Evolutionary conservation across 805 yeast species (phyloP).

Genomic region (Ogataea philodendri): DNA sequence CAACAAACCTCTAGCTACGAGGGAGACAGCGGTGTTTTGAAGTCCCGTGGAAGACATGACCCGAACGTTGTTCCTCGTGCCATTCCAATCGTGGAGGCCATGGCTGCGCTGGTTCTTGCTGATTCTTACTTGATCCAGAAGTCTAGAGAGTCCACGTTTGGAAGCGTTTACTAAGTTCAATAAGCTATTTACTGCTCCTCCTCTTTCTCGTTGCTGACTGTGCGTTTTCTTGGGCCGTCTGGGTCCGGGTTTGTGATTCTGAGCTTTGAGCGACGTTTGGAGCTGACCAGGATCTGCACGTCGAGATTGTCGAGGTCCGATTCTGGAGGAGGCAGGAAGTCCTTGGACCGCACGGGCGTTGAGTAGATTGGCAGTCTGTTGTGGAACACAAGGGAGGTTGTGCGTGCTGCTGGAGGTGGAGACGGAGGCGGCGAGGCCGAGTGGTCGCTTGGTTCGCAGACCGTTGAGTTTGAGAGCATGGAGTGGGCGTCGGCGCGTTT

Average conservation of each 20-base stretch:
- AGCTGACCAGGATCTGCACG: slow-evolving; percentile 70
- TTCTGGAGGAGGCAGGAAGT: slow-evolving; percentile 27
- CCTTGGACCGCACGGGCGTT: slow-evolving; percentile 21
- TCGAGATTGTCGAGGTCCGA: slow-evolving; percentile 51
- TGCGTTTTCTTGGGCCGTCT: slow-evolving; percentile 26
- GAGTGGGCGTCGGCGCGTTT: slow-evolving; percentile 16
- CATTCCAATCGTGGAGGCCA: slow-evolving; percentile 96
- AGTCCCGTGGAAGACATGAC: slow-evolving; percentile 97
- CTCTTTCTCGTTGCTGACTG: slow-evolving; percentile 31
- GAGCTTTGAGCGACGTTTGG: slow-evolving; percentile 57
- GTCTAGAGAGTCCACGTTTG: slow-evolving; percentile 64
- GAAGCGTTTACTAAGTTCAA: slow-evolving; percentile 27
- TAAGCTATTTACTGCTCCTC: slow-evolving; percentile 9
- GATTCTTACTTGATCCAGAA: slow-evolving; percentile 85
- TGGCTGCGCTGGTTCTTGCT: slow-evolving; percentile 93
- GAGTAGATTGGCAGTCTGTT: slow-evolving; percentile 11
- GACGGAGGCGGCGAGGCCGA: slow-evolving; percentile 7
- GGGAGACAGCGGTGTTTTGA: slow-evolving; percentile 82
- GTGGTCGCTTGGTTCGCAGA: slow-evolving; percentile 3
- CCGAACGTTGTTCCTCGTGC: slow-evolving; percentile 99
- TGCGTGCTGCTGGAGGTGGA: slow-evolving; percentile 14
- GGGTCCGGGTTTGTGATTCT: slow-evolving; percentile 66
- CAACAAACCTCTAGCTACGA: slow-evolving; percentile 87
- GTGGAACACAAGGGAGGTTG: slow-evolving; percentile 19
- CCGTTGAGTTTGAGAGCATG: slow-evolving; percentile 17